These are phyloP conservation scores for Talaromyces adpressus DNA, from an alignment of 495 filamentous ascomycete genomes.

Conservation along the genomic window DNA sequence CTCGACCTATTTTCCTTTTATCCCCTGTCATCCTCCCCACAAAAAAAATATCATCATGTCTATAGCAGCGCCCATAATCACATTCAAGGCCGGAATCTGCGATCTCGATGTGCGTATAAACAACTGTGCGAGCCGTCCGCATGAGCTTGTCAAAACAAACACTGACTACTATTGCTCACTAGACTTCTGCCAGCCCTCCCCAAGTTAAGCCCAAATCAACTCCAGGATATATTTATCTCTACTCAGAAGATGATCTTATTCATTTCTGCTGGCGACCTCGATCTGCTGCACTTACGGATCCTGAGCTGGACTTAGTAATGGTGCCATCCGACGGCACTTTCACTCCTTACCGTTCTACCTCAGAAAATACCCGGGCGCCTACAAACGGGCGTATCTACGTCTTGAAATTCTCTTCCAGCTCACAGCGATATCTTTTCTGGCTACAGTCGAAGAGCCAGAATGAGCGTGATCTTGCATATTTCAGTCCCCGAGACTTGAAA, in stretches of 20 bases:
- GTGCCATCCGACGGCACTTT: slow-evolving; percentile 85
- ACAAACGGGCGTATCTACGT: slow-evolving; percentile 89
- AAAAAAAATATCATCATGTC: slow-evolving; percentile 50
- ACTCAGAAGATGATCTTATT: slow-evolving; percentile 85
- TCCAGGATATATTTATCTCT: slow-evolving; percentile 89
- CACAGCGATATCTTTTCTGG: slow-evolving; percentile 90
- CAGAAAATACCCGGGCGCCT: slow-evolving; percentile 46
- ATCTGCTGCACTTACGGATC: slow-evolving; percentile 52
- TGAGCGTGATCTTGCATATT: slow-evolving; percentile 60
- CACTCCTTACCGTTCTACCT: slow-evolving; percentile 59
- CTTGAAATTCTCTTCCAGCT: slow-evolving; percentile 91
- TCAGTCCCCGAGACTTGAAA: slow-evolving; percentile 72
- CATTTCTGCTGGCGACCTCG: slow-evolving; percentile 94
- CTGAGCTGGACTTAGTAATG: slow-evolving; percentile 81
- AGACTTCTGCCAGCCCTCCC: slow-evolving; percentile 54
- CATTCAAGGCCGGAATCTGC: slow-evolving; percentile 95
- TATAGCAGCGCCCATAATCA: slow-evolving; percentile 69
- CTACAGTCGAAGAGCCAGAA: slow-evolving; percentile 84
- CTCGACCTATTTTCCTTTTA: slow-evolving; percentile 6
- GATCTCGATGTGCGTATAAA: slow-evolving; percentile 64
- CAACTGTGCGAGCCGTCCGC: not conserved
- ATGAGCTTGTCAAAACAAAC: not conserved
- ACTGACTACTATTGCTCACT: slow-evolving; percentile 11
- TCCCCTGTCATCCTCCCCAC: slow-evolving; percentile 10
- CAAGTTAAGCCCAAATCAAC: slow-evolving; percentile 61